Evolutionary conservation across 164 flowering plant species (phyloP).

Genomic region (Houttuynia cordata): DNA sequence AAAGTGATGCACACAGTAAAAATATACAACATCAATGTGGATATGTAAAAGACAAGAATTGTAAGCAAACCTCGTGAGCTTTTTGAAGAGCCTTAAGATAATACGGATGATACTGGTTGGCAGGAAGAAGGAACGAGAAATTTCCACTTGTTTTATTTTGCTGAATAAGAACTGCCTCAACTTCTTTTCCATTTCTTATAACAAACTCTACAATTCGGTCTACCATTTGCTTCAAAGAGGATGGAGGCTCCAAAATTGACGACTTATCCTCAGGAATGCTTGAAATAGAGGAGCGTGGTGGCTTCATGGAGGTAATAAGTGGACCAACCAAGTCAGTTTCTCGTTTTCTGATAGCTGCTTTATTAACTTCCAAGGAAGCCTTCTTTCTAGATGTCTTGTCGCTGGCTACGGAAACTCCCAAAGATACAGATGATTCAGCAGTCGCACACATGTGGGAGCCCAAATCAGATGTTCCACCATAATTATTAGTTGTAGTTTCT

Average conservation of each 20-base stretch:
- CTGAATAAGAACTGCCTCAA: slow-evolving; percentile 68
- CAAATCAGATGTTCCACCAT: slow-evolving; percentile 10
- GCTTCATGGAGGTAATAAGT: slow-evolving; percentile 19
- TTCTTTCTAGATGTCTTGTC: slow-evolving; percentile 16
- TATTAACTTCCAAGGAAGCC: slow-evolving; percentile 19
- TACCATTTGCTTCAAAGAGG: slow-evolving; percentile 49
- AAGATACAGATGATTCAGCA: slow-evolving; percentile 10
- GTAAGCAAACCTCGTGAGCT: slow-evolving; percentile 54
- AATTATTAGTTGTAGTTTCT: slow-evolving; percentile 12
- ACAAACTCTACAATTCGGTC: slow-evolving; percentile 78
- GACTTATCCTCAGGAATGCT: slow-evolving; percentile 24
- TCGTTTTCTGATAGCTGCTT: slow-evolving; percentile 16
- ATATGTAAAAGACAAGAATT: neutral
- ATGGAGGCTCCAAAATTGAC: slow-evolving; percentile 66
- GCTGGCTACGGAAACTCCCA: slow-evolving; percentile 11
- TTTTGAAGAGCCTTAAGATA: slow-evolving; percentile 51
- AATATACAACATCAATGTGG: neutral
- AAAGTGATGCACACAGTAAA: neutral
- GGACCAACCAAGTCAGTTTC: slow-evolving; percentile 17
- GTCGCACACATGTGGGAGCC: slow-evolving; percentile 9
- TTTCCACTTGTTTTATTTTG: slow-evolving; percentile 62
- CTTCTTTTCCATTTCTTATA: slow-evolving; percentile 62
- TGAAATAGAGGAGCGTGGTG: slow-evolving; percentile 18
- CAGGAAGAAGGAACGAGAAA: slow-evolving; percentile 69
- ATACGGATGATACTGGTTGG: slow-evolving; percentile 64